Evolutionary conservation across 2,329 filamentous ascomycete species (phyloP).

Genomic region (Zymoseptoria pseudotritici): DNA sequence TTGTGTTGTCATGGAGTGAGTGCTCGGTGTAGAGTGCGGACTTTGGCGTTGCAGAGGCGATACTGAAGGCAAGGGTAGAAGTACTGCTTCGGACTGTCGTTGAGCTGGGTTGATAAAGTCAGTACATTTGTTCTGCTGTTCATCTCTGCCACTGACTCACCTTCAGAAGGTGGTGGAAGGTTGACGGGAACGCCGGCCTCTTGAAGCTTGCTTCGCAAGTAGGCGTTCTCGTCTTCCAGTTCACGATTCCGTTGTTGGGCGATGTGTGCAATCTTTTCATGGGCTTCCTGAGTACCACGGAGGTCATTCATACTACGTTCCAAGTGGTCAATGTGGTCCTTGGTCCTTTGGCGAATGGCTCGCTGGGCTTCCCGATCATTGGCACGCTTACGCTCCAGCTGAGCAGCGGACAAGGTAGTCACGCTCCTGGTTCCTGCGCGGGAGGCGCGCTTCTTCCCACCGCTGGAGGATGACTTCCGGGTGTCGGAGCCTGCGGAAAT

Average conservation of each 20-base stretch:
- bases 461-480: conserved; percentile 19
- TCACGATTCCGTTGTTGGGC: conserved; percentile 48
- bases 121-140: background rate
- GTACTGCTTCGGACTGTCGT: conserved; percentile 15
- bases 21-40: conserved; percentile 22
- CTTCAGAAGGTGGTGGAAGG: conserved; percentile 9
- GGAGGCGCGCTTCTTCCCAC: conserved; percentile 43
- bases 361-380: conserved; percentile 55
- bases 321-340: conserved; percentile 52
- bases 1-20: conserved; percentile 20
- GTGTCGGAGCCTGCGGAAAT: conserved; percentile 25
- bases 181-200: conserved; percentile 33
- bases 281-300: conserved; percentile 40
- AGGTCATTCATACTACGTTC: conserved; percentile 49
- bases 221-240: conserved; percentile 49
- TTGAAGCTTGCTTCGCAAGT: conserved; percentile 43
- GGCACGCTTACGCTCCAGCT: conserved; percentile 52
- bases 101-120: conserved; percentile 11
- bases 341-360: conserved; percentile 52
- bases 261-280: conserved; percentile 40
- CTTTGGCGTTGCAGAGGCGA: conserved; percentile 23
- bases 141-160: conserved; percentile 5
- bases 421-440: conserved; percentile 52
- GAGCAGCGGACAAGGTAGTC: conserved; percentile 49
- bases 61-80: conserved; percentile 18